Conservation (phyloP, 176 grass and related monocot species). For the Aegilops sharonensis region DNA sequence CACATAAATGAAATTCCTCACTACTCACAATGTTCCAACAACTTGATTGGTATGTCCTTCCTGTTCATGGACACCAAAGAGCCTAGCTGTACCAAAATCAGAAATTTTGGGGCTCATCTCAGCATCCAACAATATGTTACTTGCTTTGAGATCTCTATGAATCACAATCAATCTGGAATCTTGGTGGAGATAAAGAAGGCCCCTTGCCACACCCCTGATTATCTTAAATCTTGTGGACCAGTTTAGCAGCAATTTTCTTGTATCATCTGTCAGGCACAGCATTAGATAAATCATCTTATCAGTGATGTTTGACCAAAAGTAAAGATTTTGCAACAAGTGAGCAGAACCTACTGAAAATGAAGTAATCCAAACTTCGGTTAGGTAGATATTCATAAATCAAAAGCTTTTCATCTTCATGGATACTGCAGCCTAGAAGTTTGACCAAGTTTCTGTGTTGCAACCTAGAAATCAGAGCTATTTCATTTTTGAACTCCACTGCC, state of each 20-base stretch:
- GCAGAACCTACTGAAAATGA: constrained; percentile 45
- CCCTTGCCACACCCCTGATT: constrained; percentile 54
- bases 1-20: background rate
- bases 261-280: constrained; percentile 16
- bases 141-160: constrained; percentile 51
- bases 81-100: constrained; percentile 49
- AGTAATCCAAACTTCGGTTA: constrained; percentile 54
- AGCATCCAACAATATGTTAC: constrained; percentile 46
- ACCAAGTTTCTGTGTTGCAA: constrained; percentile 58
- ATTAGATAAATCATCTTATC: background rate
- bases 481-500: constrained; percentile 46
- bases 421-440: constrained; percentile 39
- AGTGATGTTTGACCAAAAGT: background rate
- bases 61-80: constrained; percentile 27
- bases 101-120: constrained; percentile 55
- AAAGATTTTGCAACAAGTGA: background rate
- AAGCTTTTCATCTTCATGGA: constrained; percentile 39
- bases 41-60: constrained; percentile 37
- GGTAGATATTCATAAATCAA: constrained; percentile 47
- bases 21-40: constrained; percentile 53
- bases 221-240: constrained; percentile 57
- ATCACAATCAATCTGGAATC: constrained; percentile 52
- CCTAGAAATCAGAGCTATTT: constrained; percentile 35
- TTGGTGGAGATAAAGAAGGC: constrained; percentile 64
- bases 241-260: constrained; percentile 27